Percentiles rank a stretch among this genome's conserved stretches.
phyloP scores from a whole-genome alignment of 2,329 filamentous ascomycete genomes.

The Fusarium torulosum region DNA sequence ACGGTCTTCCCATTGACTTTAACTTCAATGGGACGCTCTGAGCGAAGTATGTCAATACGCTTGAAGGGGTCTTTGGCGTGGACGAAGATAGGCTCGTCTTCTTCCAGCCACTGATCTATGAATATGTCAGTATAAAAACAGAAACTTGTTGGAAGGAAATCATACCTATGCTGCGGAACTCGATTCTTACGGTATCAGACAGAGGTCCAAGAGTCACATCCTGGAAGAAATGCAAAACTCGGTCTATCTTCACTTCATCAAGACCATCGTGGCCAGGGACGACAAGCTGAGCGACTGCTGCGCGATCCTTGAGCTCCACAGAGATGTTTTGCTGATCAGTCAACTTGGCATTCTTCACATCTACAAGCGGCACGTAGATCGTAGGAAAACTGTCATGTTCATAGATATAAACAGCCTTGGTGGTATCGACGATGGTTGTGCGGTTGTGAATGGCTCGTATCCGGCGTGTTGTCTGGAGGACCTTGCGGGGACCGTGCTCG shows the following conservation, averaged over 20 bases:
- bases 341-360: slow-evolving; percentile 48
- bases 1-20: slow-evolving; percentile 61
- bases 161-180: slow-evolving; percentile 55
- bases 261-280: slow-evolving; percentile 45
- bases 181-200: slow-evolving; percentile 51
- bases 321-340: slow-evolving; percentile 47
- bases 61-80: slow-evolving; percentile 78
- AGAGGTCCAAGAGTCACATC: slow-evolving; percentile 54
- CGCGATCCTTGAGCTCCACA: slow-evolving; percentile 43
- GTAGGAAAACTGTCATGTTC: slow-evolving; percentile 64
- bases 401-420: slow-evolving; percentile 56
- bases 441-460: slow-evolving; percentile 53
- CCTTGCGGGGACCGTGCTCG: slow-evolving; percentile 39
- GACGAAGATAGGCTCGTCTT: slow-evolving; percentile 69
- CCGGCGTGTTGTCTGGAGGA: slow-evolving; percentile 46
- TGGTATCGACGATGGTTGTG: slow-evolving; percentile 55
- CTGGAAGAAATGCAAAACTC: slow-evolving; percentile 56
- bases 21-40: slow-evolving; percentile 65
- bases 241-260: slow-evolving; percentile 48
- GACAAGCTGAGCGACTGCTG: slow-evolving; percentile 51
- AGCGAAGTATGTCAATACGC: slow-evolving; percentile 71
- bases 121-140: too few relatives aligned
- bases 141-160: too few relatives aligned
- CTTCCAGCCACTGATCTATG: slow-evolving; percentile 62
- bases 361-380: slow-evolving; percentile 55